Evolutionary conservation across 257 asterid genomes (phyloP).

Genomic region (Mitragyna speciosa): DNA sequence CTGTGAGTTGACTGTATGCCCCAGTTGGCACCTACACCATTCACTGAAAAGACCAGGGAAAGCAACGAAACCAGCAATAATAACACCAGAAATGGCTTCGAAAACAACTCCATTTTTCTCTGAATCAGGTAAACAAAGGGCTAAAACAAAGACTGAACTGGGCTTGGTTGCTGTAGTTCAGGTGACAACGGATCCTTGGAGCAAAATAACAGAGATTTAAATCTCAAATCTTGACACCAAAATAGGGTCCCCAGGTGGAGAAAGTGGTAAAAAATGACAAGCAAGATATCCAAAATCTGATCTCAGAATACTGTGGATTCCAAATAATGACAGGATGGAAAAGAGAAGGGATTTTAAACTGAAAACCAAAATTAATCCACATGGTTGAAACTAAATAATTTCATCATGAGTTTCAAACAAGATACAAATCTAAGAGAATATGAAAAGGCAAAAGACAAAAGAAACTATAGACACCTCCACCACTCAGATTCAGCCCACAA

Average conservation of each 20-base stretch:
- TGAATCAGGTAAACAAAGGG: background rate
- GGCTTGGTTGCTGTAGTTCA: slow-evolving; percentile 1
- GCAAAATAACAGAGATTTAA: background rate
- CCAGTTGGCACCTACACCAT: slow-evolving; percentile 88
- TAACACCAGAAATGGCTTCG: slow-evolving; percentile 12
- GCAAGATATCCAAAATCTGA: background rate
- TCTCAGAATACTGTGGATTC: background rate
- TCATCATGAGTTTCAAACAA: background rate
- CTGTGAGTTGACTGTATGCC: slow-evolving; percentile 73
- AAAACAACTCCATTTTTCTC: slow-evolving; percentile 25
- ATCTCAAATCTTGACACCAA: slow-evolving; percentile 20
- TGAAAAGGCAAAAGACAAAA: background rate
- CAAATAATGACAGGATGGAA: background rate
- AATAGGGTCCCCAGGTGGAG: slow-evolving; percentile 8
- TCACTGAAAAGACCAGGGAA: slow-evolving; percentile 33
- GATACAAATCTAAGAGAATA: background rate
- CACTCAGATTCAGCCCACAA: slow-evolving; percentile 8
- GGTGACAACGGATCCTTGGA: background rate
- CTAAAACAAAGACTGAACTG: background rate
- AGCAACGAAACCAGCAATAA: slow-evolving; percentile 17
- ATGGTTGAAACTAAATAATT: background rate
- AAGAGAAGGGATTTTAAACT: background rate
- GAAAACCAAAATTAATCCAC: background rate
- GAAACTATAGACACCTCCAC: background rate
- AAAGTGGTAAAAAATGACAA: background rate